Evolutionary conservation across 2,329 filamentous ascomycete genomes (phyloP), one percentile per base, ranked within the genome.

Genomic region (Pseudocercospora vitis): DNA sequence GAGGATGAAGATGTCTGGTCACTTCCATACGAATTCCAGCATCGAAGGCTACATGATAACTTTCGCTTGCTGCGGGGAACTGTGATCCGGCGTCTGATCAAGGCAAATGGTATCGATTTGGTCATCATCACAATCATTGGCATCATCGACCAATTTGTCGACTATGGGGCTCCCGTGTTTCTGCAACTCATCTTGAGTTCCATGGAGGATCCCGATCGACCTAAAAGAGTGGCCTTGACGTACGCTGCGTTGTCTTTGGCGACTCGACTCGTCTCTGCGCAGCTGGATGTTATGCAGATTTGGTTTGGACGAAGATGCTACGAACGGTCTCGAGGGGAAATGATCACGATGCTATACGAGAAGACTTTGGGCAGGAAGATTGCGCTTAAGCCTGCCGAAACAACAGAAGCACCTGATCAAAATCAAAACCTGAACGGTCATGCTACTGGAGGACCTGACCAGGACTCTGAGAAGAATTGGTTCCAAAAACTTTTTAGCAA

Each of bases 301-400:
- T 96, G 91, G 91, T 95, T 87, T 65, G 84, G 85, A n/a, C 82
- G 91, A 59, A 84, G 91, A 55, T 83, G 83, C 23, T 96, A 96
- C 63, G 91, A 96, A 69, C 77, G 91, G 53, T 90, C 87, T 4
- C 78, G 91, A 44, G 91, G 91, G 3, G 90, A 95, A 71, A 83
- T 92, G 80, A 87, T 92, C 54, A 91, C 88, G 12, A 90, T 89
- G 81, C 78, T 91, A 9, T 90, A 89, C 64, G 87, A 90, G 64
- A 92, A 92, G 70, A 87, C 86, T 0, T 69, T 89, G 9, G 81
- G 82, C 7, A 74, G 87, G 5, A 89, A 89, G 69, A 82, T 80
- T 21, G 67, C 64, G 14, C 67, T 68, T 48, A 58, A 62, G n/a
- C 63, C 61, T 8, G 32, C 55, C 9, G 50, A 54, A 14, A 51